Percentiles rank a stretch among this genome's conserved stretches.
Evolutionary conservation across 768 basidiomycete genomes (phyloP).

Genomic region (Leccinum fibrillosum): DNA sequence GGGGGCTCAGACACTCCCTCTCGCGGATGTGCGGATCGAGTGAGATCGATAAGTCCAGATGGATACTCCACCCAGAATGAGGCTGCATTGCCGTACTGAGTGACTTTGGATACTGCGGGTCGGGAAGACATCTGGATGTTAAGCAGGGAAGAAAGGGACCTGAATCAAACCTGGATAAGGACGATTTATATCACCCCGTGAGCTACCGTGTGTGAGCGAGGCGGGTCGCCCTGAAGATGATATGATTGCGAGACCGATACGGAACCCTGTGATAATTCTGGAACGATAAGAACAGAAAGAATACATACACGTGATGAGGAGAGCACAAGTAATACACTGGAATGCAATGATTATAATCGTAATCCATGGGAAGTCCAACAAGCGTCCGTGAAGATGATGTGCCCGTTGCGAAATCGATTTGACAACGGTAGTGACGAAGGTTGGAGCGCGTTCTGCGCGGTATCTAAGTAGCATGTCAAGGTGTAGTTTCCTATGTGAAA

Average conservation of each 20-base stretch:
- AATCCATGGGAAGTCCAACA: slow-evolving; percentile 14
- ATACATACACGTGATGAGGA: slow-evolving; percentile 7
- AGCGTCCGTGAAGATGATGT: slow-evolving; percentile 19
- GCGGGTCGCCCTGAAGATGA: not conserved
- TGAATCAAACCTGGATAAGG: not conserved
- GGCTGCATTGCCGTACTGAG: slow-evolving; percentile 52
- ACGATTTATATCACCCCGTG: not conserved
- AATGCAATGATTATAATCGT: slow-evolving; percentile 6
- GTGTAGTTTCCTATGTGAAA: slow-evolving; percentile 1
- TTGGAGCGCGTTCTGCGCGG: slow-evolving; percentile 6
- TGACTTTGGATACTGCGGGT: slow-evolving; percentile 42
- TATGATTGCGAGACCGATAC: not conserved
- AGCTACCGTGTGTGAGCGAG: not conserved
- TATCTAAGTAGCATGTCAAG: slow-evolving; percentile 18
- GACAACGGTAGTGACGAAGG: slow-evolving; percentile 9
- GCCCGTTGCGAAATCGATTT: slow-evolving; percentile 11
- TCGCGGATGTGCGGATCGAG: slow-evolving; percentile 43
- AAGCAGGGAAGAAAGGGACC: not conserved
- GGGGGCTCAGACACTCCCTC: slow-evolving; percentile 28
- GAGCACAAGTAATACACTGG: not conserved
- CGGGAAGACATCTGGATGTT: slow-evolving; percentile 39
- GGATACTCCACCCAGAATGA: slow-evolving; percentile 72
- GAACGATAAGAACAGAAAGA: slow-evolving; percentile 11
- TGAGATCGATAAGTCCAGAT: slow-evolving; percentile 58
- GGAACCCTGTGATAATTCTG: slow-evolving; percentile 4